Percentiles rank a stretch among this genome's conserved stretches.
These are phyloP conservation scores for Pythium utonaiense DNA, from an alignment of 352 stramenopile genomes.

Conservation along the genomic window DNA sequence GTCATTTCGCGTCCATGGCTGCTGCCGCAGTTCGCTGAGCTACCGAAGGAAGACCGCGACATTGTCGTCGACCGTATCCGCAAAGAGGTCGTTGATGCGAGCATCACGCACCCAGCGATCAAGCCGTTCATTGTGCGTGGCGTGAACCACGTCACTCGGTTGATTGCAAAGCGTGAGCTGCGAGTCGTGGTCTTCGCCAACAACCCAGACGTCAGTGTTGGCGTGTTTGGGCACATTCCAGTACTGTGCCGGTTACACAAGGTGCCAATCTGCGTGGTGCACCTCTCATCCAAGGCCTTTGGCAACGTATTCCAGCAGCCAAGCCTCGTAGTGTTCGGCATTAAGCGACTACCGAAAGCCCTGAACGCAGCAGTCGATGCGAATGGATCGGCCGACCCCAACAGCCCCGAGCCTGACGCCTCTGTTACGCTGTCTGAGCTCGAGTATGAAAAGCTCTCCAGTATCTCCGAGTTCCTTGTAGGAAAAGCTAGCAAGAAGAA, in stretches of 20 bases:
- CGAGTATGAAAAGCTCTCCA: conserved; percentile 43
- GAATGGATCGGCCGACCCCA: neutral
- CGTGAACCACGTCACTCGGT: conserved; percentile 53
- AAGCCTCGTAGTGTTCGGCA: conserved; percentile 49
- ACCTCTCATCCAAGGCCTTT: conserved; percentile 64
- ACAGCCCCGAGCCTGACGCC: neutral
- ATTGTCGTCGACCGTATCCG: conserved; percentile 73
- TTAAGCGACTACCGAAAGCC: conserved; percentile 28
- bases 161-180: conserved; percentile 39
- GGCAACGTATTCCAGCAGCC: conserved; percentile 53
- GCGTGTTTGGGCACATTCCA: conserved; percentile 58
- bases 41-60: conserved; percentile 68
- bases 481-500: conserved; percentile 58
- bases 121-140: conserved; percentile 34
- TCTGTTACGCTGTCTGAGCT: conserved; percentile 16
- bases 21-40: conserved; percentile 49
- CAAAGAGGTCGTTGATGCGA: conserved; percentile 48
- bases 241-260: conserved; percentile 62
- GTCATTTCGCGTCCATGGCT: conserved; percentile 38
- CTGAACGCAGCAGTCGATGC: neutral
- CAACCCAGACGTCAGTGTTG: conserved; percentile 46
- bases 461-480: conserved; percentile 58
- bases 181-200: conserved; percentile 64
- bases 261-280: conserved; percentile 68
- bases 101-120: conserved; percentile 15